A percentile compares a stretch with the other conserved stretches of the same genome.
Conservation (phyloP, 768 basidiomycete species). For the Lactarius trivialis region DNA sequence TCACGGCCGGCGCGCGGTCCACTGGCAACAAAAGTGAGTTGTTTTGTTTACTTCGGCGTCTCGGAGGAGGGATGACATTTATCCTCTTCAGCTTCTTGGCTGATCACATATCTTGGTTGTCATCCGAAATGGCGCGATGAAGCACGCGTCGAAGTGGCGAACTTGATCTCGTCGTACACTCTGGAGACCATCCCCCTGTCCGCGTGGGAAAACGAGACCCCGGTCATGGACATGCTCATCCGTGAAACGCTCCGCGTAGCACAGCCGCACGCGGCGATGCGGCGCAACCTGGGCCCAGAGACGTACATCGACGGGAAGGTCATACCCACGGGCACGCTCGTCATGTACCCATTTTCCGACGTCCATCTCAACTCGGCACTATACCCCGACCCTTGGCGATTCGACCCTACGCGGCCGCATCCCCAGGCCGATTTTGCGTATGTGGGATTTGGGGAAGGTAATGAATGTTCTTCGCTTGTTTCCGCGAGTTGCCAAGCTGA, state of each 20-base stretch:
- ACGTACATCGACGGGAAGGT: slow-evolving; percentile 62
- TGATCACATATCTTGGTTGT: slow-evolving; percentile 29
- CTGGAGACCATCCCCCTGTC: too few species aligned
- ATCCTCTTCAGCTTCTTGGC: slow-evolving; percentile 54
- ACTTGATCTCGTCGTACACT: too few species aligned
- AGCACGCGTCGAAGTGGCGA: too few species aligned
- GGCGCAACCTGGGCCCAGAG: slow-evolving; percentile 70
- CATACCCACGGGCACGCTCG: too few species aligned
- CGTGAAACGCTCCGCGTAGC: too few species aligned
- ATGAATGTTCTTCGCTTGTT: slow-evolving; percentile 39
- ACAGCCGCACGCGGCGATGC: slow-evolving; percentile 76
- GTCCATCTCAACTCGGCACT: too few species aligned
- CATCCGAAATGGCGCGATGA: too few species aligned
- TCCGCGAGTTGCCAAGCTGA: too few species aligned
- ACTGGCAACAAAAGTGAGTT: slow-evolving; percentile 66
- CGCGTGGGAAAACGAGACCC: too few species aligned
- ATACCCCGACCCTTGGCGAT: too few species aligned
- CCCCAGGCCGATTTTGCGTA: slow-evolving; percentile 51
- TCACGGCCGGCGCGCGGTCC: slow-evolving; percentile 73
- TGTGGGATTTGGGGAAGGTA: slow-evolving; percentile 78
- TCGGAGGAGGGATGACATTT: slow-evolving; percentile 13
- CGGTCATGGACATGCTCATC: too few species aligned
- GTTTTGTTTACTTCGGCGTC: neutral
- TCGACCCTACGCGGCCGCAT: slow-evolving; percentile 63
- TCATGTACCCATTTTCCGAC: too few species aligned